phyloP scores from a whole-genome alignment of 805 yeast species.

The Priceomyces carsonii region DNA sequence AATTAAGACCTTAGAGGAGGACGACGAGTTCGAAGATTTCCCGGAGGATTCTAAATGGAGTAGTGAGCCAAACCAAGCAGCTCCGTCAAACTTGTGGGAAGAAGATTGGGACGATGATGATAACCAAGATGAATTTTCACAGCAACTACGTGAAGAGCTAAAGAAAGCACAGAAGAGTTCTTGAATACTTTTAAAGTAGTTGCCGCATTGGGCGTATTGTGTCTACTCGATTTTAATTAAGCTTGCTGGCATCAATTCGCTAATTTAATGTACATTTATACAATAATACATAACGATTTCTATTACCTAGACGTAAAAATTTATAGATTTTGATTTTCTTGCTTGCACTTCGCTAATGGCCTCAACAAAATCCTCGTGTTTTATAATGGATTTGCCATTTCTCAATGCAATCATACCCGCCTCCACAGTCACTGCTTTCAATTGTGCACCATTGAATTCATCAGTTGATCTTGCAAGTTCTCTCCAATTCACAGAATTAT shows the following conservation, averaged over 20 bases:
- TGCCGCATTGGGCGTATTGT: not conserved
- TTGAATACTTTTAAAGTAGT: not conserved
- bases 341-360: conserved; percentile 99
- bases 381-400: conserved; percentile 86
- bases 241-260: not conserved
- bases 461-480: conserved; percentile 97
- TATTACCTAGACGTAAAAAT: conserved; percentile 78
- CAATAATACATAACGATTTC: conserved; percentile 3
- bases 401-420: conserved; percentile 99
- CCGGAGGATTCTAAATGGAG: conserved; percentile 84
- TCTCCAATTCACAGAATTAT: conserved; percentile 89
- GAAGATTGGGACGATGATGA: conserved; percentile 98
- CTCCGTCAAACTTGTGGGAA: conserved; percentile 77
- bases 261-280: conserved; percentile 6
- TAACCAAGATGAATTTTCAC: conserved; percentile 84
- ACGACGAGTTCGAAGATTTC: conserved; percentile 96
- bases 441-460: conserved; percentile 98
- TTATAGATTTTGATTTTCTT: conserved; percentile 90
- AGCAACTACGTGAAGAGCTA: conserved; percentile 58
- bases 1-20: conserved; percentile 84
- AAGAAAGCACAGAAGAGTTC: conserved; percentile 22
- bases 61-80: conserved; percentile 53
- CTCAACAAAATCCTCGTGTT: conserved; percentile 97
- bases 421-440: conserved; percentile 98
- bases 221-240: not conserved